Conservation (phyloP, 139 green algal genomes). For the Tetradesmus obliquus region DNA sequence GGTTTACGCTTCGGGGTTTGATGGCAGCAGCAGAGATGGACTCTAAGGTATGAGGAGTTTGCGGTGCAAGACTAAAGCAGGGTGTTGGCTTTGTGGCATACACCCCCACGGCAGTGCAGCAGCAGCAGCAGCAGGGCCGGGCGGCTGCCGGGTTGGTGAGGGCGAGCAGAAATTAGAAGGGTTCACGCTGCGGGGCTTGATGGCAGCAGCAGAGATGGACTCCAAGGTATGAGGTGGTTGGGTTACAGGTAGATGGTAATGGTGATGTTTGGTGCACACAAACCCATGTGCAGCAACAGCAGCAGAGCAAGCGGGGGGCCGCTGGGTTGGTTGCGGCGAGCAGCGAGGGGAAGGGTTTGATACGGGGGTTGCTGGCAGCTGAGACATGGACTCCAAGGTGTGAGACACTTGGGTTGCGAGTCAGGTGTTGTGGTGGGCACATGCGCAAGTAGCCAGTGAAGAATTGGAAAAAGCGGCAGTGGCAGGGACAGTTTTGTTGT, state of each 20-base stretch:
- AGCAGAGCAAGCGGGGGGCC: background rate
- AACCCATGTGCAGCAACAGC: background rate
- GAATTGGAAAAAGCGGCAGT: background rate
- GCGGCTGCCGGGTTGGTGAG: background rate
- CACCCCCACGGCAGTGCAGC: no score
- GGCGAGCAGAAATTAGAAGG: background rate
- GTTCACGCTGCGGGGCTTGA: background rate
- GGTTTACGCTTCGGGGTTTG: slow-evolving; percentile 2
- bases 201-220: background rate
- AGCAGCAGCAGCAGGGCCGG: background rate
- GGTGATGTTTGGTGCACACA: background rate
- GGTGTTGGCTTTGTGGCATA: no score
- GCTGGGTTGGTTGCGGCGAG: no score
- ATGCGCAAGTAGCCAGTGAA: background rate
- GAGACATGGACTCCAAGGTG: no score
- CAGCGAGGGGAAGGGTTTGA: no score
- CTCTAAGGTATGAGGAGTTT: slow-evolving; percentile 15
- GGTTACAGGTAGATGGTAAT: no score
- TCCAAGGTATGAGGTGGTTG: slow-evolving; percentile 10
- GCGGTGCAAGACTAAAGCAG: no score
- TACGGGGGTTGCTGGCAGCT: no score
- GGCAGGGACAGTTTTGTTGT: background rate
- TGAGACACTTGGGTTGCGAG: no score
- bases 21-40: slow-evolving; percentile 46
- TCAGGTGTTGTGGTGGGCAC: no score